Conservation (phyloP, 371 early-diverging fungal genomes). For the Mucor saturninus region DNA sequence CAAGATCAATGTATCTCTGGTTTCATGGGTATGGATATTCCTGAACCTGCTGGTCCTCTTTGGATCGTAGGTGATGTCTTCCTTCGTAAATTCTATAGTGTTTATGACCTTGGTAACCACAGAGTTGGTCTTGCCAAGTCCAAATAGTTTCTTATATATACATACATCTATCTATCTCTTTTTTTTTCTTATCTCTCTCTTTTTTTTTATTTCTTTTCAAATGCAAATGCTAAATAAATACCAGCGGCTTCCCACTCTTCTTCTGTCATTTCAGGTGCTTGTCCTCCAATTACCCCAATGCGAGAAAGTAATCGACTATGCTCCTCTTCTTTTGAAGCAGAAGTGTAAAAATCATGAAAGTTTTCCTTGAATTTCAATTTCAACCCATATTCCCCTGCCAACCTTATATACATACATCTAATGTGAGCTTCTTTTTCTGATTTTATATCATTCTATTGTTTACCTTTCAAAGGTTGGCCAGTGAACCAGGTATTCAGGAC, state of each 20-base stretch:
- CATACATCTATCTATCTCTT: not conserved
- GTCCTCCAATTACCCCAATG: constrained; percentile 86
- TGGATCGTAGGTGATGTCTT: constrained; percentile 92
- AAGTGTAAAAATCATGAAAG: constrained; percentile 84
- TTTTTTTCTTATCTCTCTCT: constrained; percentile 18
- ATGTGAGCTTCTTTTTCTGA: not conserved
- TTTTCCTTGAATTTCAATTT: constrained; percentile 68
- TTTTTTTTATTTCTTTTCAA: constrained; percentile 63
- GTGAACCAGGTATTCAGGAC: constrained; percentile 96
- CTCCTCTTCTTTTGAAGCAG: constrained; percentile 58
- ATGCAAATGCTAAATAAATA: constrained; percentile 64
- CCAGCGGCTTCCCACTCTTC: constrained; percentile 96
- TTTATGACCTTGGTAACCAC: constrained; percentile 85
- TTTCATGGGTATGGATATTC: constrained; percentile 92
- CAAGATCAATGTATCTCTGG: constrained; percentile 86
- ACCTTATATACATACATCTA: constrained; percentile 34
- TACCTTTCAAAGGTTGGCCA: constrained; percentile 80
- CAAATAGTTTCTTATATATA: not conserved
- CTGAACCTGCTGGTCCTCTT: constrained; percentile 69
- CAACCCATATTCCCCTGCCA: constrained; percentile 88
- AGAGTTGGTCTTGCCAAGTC: constrained; percentile 73
- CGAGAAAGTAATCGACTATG: constrained; percentile 65
- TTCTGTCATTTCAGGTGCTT: constrained; percentile 57
- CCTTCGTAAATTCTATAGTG: constrained; percentile 86
- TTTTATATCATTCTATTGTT: constrained; percentile 8